phyloP scores from a whole-genome alignment of 495 filamentous ascomycete species.

The Daldinia decipiens region DNA sequence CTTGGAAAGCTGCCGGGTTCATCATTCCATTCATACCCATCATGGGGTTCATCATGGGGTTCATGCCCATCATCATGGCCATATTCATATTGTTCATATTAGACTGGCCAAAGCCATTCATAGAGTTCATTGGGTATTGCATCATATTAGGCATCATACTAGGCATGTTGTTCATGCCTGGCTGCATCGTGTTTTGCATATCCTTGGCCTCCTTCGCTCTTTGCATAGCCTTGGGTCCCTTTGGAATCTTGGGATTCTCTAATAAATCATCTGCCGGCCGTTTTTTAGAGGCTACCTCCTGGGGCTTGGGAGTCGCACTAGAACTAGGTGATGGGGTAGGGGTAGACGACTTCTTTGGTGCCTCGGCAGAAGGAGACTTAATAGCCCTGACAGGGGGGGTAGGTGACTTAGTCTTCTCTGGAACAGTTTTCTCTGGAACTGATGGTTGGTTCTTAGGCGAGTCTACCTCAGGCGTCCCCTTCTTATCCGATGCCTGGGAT shows the following conservation, averaged over 20 bases:
- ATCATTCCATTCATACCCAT: constrained; percentile 59
- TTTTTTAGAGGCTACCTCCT: constrained; percentile 69
- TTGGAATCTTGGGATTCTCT: constrained; percentile 70
- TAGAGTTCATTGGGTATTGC: constrained; percentile 53
- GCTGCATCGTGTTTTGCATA: constrained; percentile 52
- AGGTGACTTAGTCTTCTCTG: constrained; percentile 52
- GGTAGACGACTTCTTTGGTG: constrained; percentile 35
- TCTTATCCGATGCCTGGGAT: constrained; percentile 39
- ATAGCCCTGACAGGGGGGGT: constrained; percentile 42
- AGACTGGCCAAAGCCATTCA: constrained; percentile 52
- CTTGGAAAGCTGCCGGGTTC: constrained; percentile 64
- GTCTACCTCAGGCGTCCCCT: constrained; percentile 36
- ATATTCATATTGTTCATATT: constrained; percentile 56
- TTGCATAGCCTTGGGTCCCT: constrained; percentile 69
- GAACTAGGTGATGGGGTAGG: constrained; percentile 45
- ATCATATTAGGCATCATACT: constrained; percentile 58
- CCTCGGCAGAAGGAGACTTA: constrained; percentile 44
- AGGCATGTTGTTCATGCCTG: constrained; percentile 53
- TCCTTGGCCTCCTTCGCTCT: constrained; percentile 53
- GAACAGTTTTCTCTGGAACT: constrained; percentile 40
- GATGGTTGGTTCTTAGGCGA: constrained; percentile 29
- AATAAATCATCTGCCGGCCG: constrained; percentile 80
- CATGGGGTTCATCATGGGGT: constrained; percentile 66
- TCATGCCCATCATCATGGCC: constrained; percentile 57
- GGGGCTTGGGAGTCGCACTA: constrained; percentile 54